A percentile compares a stretch with the other conserved stretches of the same genome.
Evolutionary conservation across 2,329 filamentous ascomycete genomes (phyloP).

Genomic region (Xylaria polymorpha): DNA sequence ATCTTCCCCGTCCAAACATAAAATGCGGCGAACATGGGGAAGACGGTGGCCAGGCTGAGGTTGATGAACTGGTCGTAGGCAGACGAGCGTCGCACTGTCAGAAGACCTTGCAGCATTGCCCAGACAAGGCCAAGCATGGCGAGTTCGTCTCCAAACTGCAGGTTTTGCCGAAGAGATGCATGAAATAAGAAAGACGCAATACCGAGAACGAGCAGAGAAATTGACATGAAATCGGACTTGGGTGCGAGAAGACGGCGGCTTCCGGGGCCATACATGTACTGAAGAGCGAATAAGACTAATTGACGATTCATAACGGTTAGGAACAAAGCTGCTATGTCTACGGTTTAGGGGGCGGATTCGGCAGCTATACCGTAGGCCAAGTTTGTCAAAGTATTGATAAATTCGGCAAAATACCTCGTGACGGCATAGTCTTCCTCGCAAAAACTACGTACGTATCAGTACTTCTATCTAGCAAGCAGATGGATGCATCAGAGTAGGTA

Average conservation of each 20-base stretch:
- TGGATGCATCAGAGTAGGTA: background rate
- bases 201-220: slow-evolving; percentile 56
- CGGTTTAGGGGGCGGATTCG: background rate
- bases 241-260: slow-evolving; percentile 49
- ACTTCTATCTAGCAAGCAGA: background rate
- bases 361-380: slow-evolving; percentile 57
- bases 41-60: slow-evolving; percentile 54
- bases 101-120: slow-evolving; percentile 62
- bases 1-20: slow-evolving; percentile 58
- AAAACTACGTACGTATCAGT: slow-evolving; percentile 46
- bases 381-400: slow-evolving; percentile 65
- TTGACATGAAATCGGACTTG: slow-evolving; percentile 56
- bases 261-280: slow-evolving; percentile 52
- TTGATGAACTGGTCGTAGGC: slow-evolving; percentile 50
- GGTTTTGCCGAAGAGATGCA: slow-evolving; percentile 56
- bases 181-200: slow-evolving; percentile 59
- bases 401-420: slow-evolving; percentile 63
- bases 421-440: slow-evolving; percentile 65
- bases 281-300: slow-evolving; percentile 57
- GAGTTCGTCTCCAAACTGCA: slow-evolving; percentile 66
- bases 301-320: background rate
- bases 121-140: slow-evolving; percentile 67
- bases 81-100: slow-evolving; percentile 57
- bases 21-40: slow-evolving; percentile 56
- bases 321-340: background rate